A percentile compares a stretch with the other conserved stretches of the same genome.
Evolutionary conservation across 345 rosid species (phyloP).

Genomic region (Aquilaria yunnanensis): DNA sequence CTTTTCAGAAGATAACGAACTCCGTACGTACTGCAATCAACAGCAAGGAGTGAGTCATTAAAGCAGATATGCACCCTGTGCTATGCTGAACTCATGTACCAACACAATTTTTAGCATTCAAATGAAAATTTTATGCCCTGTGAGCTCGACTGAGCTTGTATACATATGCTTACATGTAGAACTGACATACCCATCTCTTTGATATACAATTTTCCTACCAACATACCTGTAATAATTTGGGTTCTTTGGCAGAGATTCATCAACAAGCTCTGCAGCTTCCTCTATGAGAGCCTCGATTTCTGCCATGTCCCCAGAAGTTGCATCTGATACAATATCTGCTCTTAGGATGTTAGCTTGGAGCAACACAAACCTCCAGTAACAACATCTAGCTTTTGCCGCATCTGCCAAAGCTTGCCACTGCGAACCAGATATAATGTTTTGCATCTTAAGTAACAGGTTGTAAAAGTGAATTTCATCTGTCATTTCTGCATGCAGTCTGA

Average conservation of each 20-base stretch:
- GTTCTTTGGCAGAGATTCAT: slow-evolving; percentile 61
- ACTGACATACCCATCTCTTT: too few species aligned
- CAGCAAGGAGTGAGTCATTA: neutral
- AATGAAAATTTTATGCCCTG: too few species aligned
- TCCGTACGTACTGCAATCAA: slow-evolving; percentile 56
- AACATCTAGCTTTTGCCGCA: slow-evolving; percentile 60
- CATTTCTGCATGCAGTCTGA: neutral
- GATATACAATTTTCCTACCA: too few species aligned
- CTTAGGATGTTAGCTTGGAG: slow-evolving; percentile 59
- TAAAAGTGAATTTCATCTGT: neutral
- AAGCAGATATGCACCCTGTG: neutral
- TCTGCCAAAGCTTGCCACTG: slow-evolving; percentile 93
- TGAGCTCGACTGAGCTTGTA: too few species aligned
- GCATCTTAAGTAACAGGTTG: slow-evolving; percentile 5
- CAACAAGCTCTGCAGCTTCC: slow-evolving; percentile 98
- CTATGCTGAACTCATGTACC: too few species aligned
- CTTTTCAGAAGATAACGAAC: slow-evolving; percentile 61
- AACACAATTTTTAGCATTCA: too few species aligned
- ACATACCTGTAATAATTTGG: slow-evolving; percentile 82
- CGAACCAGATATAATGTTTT: slow-evolving; percentile 10
- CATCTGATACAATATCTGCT: slow-evolving; percentile 61
- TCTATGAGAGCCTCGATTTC: slow-evolving; percentile 79
- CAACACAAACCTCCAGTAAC: slow-evolving; percentile 93
- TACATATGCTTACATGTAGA: too few species aligned
- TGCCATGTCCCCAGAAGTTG: slow-evolving; percentile 48